Conservation (phyloP, 2,329 filamentous ascomycete species). For the Colletotrichum orbiculare region DNA sequence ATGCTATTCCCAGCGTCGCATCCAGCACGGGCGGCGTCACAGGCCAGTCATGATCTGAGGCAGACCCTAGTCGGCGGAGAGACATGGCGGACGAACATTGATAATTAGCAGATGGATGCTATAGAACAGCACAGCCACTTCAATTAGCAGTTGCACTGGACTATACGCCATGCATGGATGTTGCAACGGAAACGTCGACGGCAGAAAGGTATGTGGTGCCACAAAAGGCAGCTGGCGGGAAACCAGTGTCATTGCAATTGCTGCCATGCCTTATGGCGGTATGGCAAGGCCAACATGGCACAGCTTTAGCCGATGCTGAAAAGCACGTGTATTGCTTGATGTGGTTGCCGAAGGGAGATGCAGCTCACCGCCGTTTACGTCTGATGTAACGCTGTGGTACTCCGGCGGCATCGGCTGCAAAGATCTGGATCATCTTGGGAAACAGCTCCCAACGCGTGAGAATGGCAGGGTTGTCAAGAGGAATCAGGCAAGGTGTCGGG, state of each 20-base stretch:
- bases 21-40: conserved; percentile 22
- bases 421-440: conserved; percentile 3
- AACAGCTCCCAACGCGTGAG: neutral
- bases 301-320: neutral
- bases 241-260: too few species aligned
- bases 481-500: neutral
- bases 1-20: conserved; percentile 32
- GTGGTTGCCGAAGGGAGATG: conserved; percentile 1
- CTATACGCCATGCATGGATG: too few species aligned
- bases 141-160: too few species aligned
- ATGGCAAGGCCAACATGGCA: neutral
- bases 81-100: neutral
- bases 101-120: too few species aligned
- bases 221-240: too few species aligned
- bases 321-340: neutral
- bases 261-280: too few species aligned
- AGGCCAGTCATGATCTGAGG: conserved; percentile 27
- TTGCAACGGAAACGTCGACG: too few species aligned
- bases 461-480: neutral
- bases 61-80: neutral
- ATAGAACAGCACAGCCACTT: too few species aligned
- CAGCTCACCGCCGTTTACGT: conserved; percentile 30
- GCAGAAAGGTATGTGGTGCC: too few species aligned
- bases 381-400: neutral
- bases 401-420: neutral